Evolutionary conservation across 495 filamentous ascomycete species (phyloP), one percentile per base, ranked within the genome.

Genomic region (Penicillium cataractarum): DNA sequence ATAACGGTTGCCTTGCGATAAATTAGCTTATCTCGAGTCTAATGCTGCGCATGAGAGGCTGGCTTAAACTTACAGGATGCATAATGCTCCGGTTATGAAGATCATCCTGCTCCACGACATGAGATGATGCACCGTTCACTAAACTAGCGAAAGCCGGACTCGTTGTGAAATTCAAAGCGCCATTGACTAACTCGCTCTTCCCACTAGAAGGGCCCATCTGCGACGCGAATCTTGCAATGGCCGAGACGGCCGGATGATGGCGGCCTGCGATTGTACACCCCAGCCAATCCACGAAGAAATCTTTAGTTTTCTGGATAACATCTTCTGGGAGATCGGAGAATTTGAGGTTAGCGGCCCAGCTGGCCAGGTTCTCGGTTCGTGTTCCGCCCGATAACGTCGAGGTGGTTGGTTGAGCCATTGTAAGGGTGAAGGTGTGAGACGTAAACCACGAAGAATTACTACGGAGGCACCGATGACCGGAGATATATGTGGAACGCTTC

Each of bases 71-170:
- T 39, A 77, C 74, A 19, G 74, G 74, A 65, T 77, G 74, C 69
- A 72, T 73, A 35, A 77, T 77, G 59, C 74, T 77, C 10, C 71
- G 59, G 61, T 75, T 77, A 56, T 77, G 74, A 49, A 77, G 67
- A 64, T 77, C 74, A 67, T 77, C 74, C 49, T 77, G 74, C 57
- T 77, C 74, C 15, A 77, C 74, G 0, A 77, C 74, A 68, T 77
- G 74, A 2, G 73, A 71, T 13, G 74, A 62, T 29, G 71, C 74
- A n/a, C 65, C 74, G 54, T 77, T 77, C 3, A 77, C 61, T 46
- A 77, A 33, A 60, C 67, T 70, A 29, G 74, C 74, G 65, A 77
- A 77, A 27, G 73, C 74, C 0, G 74, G 66, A 31, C 67, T 74
- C 9, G 65, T 74, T 0, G 60, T 65, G 24, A 69, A 61, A 8